Evolutionary conservation across 495 filamentous ascomycete species (phyloP).

Genomic region (Aspergillus carlsbadensis): DNA sequence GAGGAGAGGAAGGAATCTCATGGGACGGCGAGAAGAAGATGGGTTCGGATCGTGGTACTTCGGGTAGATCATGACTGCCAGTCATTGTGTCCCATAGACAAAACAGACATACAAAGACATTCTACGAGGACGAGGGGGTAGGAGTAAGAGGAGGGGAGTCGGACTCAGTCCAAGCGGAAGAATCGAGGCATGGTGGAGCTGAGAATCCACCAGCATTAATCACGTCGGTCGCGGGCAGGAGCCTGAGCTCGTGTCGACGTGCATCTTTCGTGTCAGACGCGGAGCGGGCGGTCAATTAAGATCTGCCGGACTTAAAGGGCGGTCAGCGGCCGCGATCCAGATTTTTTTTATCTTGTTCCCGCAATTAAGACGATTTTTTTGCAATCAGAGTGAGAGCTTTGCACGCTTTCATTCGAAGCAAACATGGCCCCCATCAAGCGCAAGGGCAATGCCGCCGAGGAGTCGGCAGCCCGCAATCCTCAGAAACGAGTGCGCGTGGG

Average conservation of each 20-base stretch:
- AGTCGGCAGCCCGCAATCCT: slow-evolving; percentile 36
- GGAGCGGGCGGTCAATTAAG: slow-evolving; percentile 23
- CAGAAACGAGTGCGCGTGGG: slow-evolving; percentile 49
- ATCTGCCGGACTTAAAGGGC: slow-evolving; percentile 11
- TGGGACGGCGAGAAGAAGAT: slow-evolving; percentile 34
- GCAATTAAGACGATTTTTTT: slow-evolving; percentile 26
- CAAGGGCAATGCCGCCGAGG: slow-evolving; percentile 45
- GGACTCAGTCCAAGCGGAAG: not conserved
- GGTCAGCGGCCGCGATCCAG: too few species aligned
- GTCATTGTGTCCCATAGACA: slow-evolving; percentile 35
- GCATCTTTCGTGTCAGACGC: slow-evolving; percentile 31
- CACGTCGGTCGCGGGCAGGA: slow-evolving; percentile 23
- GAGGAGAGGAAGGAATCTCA: slow-evolving; percentile 47
- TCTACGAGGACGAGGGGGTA: slow-evolving; percentile 19
- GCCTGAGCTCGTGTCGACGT: slow-evolving; percentile 25
- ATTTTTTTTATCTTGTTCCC: slow-evolving; percentile 34
- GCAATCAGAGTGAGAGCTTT: slow-evolving; percentile 30
- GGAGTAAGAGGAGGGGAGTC: not conserved
- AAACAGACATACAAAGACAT: slow-evolving; percentile 23
- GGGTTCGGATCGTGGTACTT: slow-evolving; percentile 44
- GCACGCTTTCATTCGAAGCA: slow-evolving; percentile 21
- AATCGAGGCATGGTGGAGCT: slow-evolving; percentile 20
- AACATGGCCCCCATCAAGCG: slow-evolving; percentile 55
- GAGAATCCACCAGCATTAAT: slow-evolving; percentile 15
- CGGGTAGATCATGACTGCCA: slow-evolving; percentile 34